Evolutionary conservation across 225 moss, liverwort and hornwort genomes (phyloP), one percentile per base, ranked within the genome.

Genomic region (Asterella californica): DNA sequence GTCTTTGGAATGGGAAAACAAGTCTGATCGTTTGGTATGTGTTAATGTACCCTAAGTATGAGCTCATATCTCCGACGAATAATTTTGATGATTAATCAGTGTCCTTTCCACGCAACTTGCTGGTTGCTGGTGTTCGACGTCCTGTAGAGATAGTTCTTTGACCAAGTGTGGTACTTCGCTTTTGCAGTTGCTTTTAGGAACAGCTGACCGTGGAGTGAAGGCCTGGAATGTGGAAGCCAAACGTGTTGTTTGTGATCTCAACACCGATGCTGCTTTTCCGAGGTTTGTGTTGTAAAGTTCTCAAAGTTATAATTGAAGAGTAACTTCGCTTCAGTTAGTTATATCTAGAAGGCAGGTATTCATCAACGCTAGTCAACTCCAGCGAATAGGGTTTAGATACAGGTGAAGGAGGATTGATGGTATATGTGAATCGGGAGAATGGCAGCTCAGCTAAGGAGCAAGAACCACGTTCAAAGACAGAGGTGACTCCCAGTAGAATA

Each of bases 151-250:
- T 18, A 36, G 67, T 19, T 67, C 17, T 67, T 57, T 67, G 67
- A 67, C 67, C 19, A 5, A 36, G 12, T 47, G 19, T 74, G 38
- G 9, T 38, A 18, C 36, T 70, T 46, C 24, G 15, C 17, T 67
- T 88, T 73, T 82, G 46, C 88, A 96, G 95, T 78, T 96, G 79
- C 89, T 96, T 78, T 79, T 96, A 85, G 95, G 95, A 63, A 96
- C 95, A 66, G 88, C 95, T 75, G 93, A 90, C 83, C 85, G 92
- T 64, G 89, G 89, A 63, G 88, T 96, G 25, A 96, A 91, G 80
- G 95, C 90, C 73, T 96, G 95, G 95, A 92, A 96, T 67, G 95
- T 91, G 68, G 95, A 93, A 79, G 92, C 91, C 76, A 93, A 96
- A 86, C 95, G 95, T 75, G 92, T 96, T 66, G 93, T 92, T n/a